Conservation (phyloP, 2,329 filamentous ascomycete genomes). For the Immersiporthe knoxdaviesiana region DNA sequence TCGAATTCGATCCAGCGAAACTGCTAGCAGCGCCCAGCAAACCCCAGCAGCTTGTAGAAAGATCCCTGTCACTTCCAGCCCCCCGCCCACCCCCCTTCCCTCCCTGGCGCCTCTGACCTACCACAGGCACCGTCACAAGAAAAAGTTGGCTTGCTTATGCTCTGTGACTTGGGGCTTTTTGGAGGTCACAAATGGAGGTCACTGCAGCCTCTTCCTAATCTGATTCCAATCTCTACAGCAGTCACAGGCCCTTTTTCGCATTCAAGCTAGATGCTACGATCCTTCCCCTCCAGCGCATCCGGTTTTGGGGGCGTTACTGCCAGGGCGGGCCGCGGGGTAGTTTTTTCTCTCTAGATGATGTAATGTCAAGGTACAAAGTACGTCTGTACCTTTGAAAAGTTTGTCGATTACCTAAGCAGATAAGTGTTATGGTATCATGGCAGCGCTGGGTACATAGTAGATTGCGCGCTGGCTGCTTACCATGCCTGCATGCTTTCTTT, state of each 20-base stretch:
- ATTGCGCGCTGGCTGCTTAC: background rate
- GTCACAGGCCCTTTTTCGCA: background rate
- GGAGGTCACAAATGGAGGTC: background rate
- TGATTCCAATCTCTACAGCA: background rate
- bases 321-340: slow-evolving; percentile 13
- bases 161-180: background rate
- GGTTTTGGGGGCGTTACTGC: background rate
- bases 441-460: background rate
- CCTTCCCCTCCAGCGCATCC: background rate
- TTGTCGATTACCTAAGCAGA: slow-evolving; percentile 14
- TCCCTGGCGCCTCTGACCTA: background rate
- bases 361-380: background rate
- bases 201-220: background rate
- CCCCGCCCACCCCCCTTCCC: background rate
- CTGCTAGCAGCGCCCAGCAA: slow-evolving; percentile 11
- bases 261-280: background rate
- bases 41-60: background rate
- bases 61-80: slow-evolving; percentile 10
- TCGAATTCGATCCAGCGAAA: slow-evolving; percentile 26
- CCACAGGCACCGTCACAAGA: background rate
- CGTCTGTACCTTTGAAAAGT: slow-evolving; percentile 5
- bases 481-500: background rate
- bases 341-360: background rate
- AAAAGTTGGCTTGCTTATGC: background rate
- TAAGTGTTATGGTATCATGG: background rate